Conservation (phyloP, 257 asterid genomes). For the Parsonsia alboflavescens region DNA sequence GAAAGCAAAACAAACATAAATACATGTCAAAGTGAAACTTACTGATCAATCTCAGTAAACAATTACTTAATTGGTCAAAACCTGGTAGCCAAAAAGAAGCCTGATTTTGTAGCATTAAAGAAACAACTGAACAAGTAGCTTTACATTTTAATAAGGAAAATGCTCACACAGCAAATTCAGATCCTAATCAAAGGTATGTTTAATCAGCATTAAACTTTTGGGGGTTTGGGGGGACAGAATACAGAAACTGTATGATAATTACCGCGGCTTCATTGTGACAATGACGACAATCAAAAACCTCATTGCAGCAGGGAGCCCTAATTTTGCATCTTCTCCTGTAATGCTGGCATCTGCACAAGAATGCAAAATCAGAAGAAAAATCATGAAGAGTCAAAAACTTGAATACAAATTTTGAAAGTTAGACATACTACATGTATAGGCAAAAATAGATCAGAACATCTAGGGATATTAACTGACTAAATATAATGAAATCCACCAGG, state of each 20-base stretch:
- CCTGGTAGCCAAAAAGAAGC: not conserved
- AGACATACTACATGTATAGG: not conserved
- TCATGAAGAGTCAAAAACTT: not conserved
- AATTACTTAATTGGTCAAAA: not conserved
- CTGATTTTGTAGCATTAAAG: not conserved
- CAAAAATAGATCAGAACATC: slow-evolving; percentile 9
- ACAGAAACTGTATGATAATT: not conserved
- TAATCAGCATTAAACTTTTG: not conserved
- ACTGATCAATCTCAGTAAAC: not conserved
- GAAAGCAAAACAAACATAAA: slow-evolving; percentile 12
- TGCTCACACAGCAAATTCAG: not conserved
- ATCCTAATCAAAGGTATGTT: slow-evolving; percentile 6
- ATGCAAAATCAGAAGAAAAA: slow-evolving; percentile 1
- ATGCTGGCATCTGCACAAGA: slow-evolving; percentile 34
- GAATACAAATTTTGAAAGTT: not conserved
- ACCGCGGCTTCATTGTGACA: slow-evolving; percentile 46
- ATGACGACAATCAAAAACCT: slow-evolving; percentile 41
- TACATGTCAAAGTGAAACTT: not conserved
- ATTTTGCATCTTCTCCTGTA: slow-evolving; percentile 48
- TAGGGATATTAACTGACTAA: not conserved
- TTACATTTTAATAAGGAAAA: not conserved
- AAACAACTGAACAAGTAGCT: not conserved
- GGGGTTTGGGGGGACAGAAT: not conserved
- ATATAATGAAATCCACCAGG: not conserved
- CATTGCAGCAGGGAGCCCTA: slow-evolving; percentile 47